phyloP scores from a whole-genome alignment of 805 yeast genomes.

The Starmerella riodocensis region DNA sequence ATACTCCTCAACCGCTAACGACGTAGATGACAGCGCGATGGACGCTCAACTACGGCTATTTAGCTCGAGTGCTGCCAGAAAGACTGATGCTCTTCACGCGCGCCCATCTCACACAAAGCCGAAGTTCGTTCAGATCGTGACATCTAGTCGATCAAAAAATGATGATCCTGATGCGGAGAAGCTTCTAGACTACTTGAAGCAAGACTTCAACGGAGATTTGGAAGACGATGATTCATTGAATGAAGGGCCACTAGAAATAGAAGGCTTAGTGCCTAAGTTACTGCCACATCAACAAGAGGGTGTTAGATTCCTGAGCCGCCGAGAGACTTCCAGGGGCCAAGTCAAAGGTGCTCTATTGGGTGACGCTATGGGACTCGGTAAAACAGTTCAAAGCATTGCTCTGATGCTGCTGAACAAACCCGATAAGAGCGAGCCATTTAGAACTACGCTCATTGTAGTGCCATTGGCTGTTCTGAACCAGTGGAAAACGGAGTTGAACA shows the following conservation, averaged over 20 bases:
- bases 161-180: too few relatives aligned
- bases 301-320: conserved; percentile 29
- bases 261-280: conserved; percentile 31
- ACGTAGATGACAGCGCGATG: not conserved
- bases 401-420: conserved; percentile 36
- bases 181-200: too few relatives aligned
- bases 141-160: too few relatives aligned
- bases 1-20: too few relatives aligned
- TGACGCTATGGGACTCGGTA: conserved; percentile 87
- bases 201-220: too few relatives aligned
- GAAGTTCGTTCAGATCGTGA: conserved; percentile 6
- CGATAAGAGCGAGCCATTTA: not conserved
- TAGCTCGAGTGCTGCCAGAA: not conserved
- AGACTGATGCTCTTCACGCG: not conserved
- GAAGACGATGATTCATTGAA: too few relatives aligned
- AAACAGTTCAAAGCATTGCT: conserved; percentile 67
- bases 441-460: conserved; percentile 31
- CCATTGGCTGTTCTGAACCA: conserved; percentile 34
- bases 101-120: conserved; percentile 3
- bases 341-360: conserved; percentile 52
- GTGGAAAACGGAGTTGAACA: conserved; percentile 31
- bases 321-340: conserved; percentile 27
- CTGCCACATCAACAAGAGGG: conserved; percentile 39
- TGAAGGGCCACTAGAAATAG: conserved; percentile 16
- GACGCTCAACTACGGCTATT: not conserved